These are phyloP conservation scores for Cryptococcus depauperatus DNA, from an alignment of 1,284 basidiomycete genomes.

Conservation along the genomic window DNA sequence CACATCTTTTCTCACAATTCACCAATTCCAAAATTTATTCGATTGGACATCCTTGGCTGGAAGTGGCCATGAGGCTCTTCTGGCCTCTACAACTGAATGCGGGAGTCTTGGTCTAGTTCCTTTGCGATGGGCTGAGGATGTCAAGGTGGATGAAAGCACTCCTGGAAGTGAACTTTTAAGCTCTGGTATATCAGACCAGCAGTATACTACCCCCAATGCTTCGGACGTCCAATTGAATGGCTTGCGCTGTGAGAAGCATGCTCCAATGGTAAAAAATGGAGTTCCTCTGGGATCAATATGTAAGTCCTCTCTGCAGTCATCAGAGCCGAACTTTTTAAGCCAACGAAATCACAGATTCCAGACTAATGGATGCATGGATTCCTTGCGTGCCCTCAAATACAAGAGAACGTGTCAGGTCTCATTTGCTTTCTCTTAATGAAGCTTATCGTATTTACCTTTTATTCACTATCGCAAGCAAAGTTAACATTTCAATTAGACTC, in stretches of 20 bases:
- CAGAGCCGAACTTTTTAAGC: not conserved
- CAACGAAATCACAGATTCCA: conserved; percentile 13
- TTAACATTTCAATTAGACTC: no score
- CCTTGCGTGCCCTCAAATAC: conserved; percentile 21
- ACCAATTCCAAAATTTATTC: not conserved
- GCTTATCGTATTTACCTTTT: no score
- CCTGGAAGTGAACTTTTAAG: not conserved
- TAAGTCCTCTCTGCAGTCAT: conserved; percentile 5
- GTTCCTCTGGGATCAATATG: conserved; percentile 26
- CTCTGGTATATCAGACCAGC: no score
- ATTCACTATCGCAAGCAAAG: no score
- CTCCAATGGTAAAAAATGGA: no score
- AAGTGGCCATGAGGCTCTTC: not conserved
- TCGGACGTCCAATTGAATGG: no score
- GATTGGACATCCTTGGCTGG: not conserved
- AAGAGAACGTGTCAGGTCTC: conserved; percentile 20
- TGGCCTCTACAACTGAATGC: conserved; percentile 12
- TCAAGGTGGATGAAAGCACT: not conserved
- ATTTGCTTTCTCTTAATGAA: conserved; percentile 25
- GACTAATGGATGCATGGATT: conserved; percentile 28
- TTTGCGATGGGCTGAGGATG: conserved; percentile 6
- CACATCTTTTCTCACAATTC: not conserved
- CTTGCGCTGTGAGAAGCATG: no score
- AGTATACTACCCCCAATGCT: no score
- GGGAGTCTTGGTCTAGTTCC: conserved; percentile 13